Percentiles rank a stretch among this genome's conserved stretches.
These are phyloP conservation scores for Cyclotella cryptica DNA, from an alignment of 108 stramenopile genomes.

Conservation along the genomic window DNA sequence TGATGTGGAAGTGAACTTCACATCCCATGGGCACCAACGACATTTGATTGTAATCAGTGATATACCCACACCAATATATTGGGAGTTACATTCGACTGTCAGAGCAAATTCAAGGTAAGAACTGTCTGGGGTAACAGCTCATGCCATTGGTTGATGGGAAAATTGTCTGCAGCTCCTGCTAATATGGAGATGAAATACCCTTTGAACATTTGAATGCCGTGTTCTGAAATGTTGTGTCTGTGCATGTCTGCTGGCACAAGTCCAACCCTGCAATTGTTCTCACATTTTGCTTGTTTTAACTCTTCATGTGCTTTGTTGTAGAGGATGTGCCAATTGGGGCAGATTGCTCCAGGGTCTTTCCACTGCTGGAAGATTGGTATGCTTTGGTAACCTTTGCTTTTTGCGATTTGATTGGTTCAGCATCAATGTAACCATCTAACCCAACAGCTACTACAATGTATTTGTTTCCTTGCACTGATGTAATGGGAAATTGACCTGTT, in stretches of 20 bases:
- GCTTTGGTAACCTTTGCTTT: slow-evolving; percentile 20
- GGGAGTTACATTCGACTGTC: slow-evolving; percentile 41
- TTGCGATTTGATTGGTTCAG: slow-evolving; percentile 16
- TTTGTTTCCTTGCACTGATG: slow-evolving; percentile 8
- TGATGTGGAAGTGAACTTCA: slow-evolving; percentile 32
- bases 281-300: slow-evolving; percentile 10
- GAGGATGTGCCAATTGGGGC: slow-evolving; percentile 29
- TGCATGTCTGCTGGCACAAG: slow-evolving; percentile 35
- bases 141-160: slow-evolving; percentile 18
- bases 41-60: slow-evolving; percentile 47
- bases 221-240: slow-evolving; percentile 57
- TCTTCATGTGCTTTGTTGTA: slow-evolving; percentile 18
- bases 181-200: slow-evolving; percentile 59
- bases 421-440: slow-evolving; percentile 33
- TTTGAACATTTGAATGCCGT: slow-evolving; percentile 66
- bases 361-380: slow-evolving; percentile 23
- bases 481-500: slow-evolving; percentile 21
- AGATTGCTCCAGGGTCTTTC: slow-evolving; percentile 2
- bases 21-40: slow-evolving; percentile 57
- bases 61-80: slow-evolving; percentile 31
- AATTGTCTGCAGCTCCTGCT: slow-evolving; percentile 30
- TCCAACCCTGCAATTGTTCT: slow-evolving; percentile 32
- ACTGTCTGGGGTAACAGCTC: slow-evolving; percentile 21
- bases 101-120: slow-evolving; percentile 42
- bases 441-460: slow-evolving; percentile 19